Evolutionary conservation across 345 rosid species (phyloP).

Genomic region (Salix arbutifolia): DNA sequence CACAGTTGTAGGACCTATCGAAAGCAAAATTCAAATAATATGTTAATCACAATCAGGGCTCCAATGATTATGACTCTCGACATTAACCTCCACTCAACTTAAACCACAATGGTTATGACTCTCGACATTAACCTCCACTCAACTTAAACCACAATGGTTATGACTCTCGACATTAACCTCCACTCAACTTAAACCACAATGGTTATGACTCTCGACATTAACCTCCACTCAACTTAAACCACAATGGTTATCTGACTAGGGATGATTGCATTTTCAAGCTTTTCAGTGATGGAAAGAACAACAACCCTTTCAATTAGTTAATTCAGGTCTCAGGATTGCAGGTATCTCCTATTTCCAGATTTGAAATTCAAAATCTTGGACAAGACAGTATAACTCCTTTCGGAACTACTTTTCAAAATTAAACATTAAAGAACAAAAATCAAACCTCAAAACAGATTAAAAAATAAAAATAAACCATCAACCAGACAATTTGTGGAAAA

Average conservation of each 20-base stretch:
- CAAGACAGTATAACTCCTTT: background rate
- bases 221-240: background rate
- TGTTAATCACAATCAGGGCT: background rate
- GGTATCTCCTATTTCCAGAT: background rate
- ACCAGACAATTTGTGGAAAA: background rate
- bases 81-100: background rate
- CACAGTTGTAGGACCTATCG: constrained; percentile 83
- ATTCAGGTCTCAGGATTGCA: background rate
- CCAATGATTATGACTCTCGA: background rate
- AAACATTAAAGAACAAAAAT: background rate
- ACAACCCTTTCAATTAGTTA: background rate
- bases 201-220: background rate
- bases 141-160: background rate
- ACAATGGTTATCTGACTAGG: background rate
- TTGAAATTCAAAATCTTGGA: background rate
- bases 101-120: background rate
- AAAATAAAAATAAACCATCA: background rate
- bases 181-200: too few relatives aligned
- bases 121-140: background rate
- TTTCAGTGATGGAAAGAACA: background rate
- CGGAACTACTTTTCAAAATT: background rate
- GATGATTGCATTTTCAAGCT: background rate
- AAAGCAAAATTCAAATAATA: constrained; percentile 6
- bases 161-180: background rate
- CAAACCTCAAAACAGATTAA: background rate